A percentile compares a stretch with the other conserved stretches of the same genome.
phyloP scores from a whole-genome alignment of 495 filamentous ascomycete genomes.

The Penicillium goetzii region DNA sequence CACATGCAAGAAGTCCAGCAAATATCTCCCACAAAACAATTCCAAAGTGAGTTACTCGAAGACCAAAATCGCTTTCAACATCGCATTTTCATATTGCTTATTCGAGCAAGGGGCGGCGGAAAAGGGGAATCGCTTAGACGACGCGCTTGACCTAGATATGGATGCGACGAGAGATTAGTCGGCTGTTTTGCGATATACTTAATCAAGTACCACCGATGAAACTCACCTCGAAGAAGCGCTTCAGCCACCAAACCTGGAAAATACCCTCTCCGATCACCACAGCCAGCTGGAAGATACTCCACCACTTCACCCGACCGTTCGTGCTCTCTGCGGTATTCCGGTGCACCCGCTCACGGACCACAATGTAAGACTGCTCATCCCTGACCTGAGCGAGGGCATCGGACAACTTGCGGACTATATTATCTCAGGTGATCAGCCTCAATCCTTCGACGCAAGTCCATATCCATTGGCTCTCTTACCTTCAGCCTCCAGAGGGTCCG shows the following conservation, averaged over 20 bases:
- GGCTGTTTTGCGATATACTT: not conserved
- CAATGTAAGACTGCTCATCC: conserved; percentile 97
- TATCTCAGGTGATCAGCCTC: conserved; percentile 19
- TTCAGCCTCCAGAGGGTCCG: conserved; percentile 90
- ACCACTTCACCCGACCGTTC: conserved; percentile 97
- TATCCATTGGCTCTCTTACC: conserved; percentile 48
- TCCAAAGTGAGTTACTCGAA: conserved; percentile 12
- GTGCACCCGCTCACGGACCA: conserved; percentile 91
- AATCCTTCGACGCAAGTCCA: not conserved
- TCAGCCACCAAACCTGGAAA: conserved; percentile 99
- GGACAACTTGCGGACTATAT: conserved; percentile 76
- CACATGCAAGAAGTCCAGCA: conserved; percentile 1
- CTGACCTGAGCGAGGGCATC: conserved; percentile 89
- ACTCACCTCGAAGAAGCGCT: conserved; percentile 94
- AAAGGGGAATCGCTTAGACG: conserved; percentile 33
- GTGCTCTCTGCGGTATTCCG: conserved; percentile 98
- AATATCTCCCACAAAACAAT: not conserved
- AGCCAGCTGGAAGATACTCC: conserved; percentile 94
- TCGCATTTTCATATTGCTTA: conserved; percentile 15
- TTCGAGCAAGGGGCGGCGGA: conserved; percentile 12
- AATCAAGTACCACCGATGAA: not conserved
- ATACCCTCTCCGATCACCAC: conserved; percentile 89
- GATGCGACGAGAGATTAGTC: conserved; percentile 12
- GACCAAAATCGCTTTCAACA: conserved; percentile 15
- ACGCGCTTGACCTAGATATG: conserved; percentile 48